Base-by-base conservation (phyloP, 345 rosid species). In the Brassica cretica region DNA sequence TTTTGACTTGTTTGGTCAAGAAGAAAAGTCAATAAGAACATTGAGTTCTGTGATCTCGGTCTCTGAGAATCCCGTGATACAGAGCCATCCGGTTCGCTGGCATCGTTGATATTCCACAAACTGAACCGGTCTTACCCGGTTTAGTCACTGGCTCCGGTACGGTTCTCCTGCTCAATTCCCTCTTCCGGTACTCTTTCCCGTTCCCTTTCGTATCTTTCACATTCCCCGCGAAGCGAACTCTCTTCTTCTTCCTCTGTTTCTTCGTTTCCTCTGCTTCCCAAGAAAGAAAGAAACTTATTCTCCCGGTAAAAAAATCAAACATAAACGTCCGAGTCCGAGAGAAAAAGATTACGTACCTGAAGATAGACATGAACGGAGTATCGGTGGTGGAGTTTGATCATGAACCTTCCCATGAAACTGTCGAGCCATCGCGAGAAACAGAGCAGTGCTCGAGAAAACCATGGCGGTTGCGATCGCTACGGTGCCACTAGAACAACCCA, bases 381-480 rank as follows among this genome's bases (percentile, higher is more conserved):
- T 70, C 8, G 70, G 60, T 62, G 35, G 5, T 64, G 65, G 69
- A 19, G 71, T 41, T 29, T 75, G 82, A 51, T 76, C 65, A 51
- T 25, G 73, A 61, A 25, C 2, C 77, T 72, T 81, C 63, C 77
- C 73, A 72, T 76, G 58, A 41, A 76, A 60, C 5, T 82, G 87
- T 74, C 87, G 87, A 39, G 94, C 81, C 64, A 89, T 85, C 6
- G 98, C 84, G 4, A 93, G 87, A 71, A 85, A 86, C 62, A 93
- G 79, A 33, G 87, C 85, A 3, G 98, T 90, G 82, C 85, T 87
- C n/a, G 98, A 91, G 79, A 90, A 89, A 3, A 84, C 90, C 93
- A 93, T 90, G 77, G 95, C 96, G 4, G 98, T 86, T 7, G 95
- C 97, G 21, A 93, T 75, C 10, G 86, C 91, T 56, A 89, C 71